Base-by-base conservation (phyloP, 441 rosid genomes). In the Melastoma candidum region DNA sequence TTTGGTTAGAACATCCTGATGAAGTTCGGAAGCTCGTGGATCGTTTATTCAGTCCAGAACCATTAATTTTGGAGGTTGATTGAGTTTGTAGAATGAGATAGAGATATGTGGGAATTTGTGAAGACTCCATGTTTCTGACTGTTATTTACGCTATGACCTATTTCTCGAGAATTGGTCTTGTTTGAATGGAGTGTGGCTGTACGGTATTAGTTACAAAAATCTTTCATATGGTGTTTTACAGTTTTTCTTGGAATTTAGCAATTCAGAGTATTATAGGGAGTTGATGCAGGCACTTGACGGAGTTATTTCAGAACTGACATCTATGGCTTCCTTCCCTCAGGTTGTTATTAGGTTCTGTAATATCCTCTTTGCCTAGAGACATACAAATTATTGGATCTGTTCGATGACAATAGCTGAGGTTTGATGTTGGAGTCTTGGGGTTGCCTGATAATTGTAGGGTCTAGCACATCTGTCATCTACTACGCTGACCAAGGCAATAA, bases 271-370 rank as follows among this genome's bases (percentile, higher is more conserved):
- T 53, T 81, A 68, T 62, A 68, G 51, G 14, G 95, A 78, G 47
- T 76, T 90, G 3, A 26, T 74, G 51, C 65, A 66, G 62, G 92
- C 77, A 71, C 78, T 86, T 60, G 92, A 90, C 29, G 80, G 63
- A 56, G 77, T 77, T 63, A 59, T 90, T 36, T 63, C 47, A 0
- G 82, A 77, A 63, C 69, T 82, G 58, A 77, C 63, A 53, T 71
- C 79, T 0, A 58, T 79, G 63, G 69, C 92, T 45, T 77, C 73
- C 58, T 86, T 86, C 64, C 94, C 97, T 65, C 79, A 78, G 95
- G 94, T 90, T 65, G 58, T 51, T 43, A 17, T 12, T 39, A 51
- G 1, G 17, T 48, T 29, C 11, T 26, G 26, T 36, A 51, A 10
- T 54, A 22, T 53, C 46, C 47, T 32, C 39, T 44, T 26, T 11